Base-by-base conservation (phyloP, 2,329 filamentous ascomycete genomes). In the Fusarium chuoi region DNA sequence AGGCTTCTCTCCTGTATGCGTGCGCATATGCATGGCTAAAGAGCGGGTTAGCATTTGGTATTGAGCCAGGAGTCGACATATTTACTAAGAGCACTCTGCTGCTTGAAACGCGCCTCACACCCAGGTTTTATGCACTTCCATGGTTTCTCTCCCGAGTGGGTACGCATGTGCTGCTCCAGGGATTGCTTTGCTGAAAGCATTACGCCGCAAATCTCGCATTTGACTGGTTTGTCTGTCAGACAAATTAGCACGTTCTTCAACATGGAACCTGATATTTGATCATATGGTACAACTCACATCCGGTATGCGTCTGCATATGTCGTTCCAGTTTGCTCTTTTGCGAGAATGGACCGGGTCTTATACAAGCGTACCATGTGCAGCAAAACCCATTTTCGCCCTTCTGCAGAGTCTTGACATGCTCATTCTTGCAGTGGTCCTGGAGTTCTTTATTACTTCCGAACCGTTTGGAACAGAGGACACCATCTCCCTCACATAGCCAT, bases 101-200 rank as follows among this genome's bases (percentile, higher is more conserved):
- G 90, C 59, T 91, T 90, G 77, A 93, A 93, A 0, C 84, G 83
- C 77, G 90, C 90, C 28, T 79, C 81, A 72, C 90, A 92, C 41
- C 84, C 85, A 7, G 79, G 76, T 33, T 79, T 79, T 15, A 82
- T 78, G 78, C 91, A 93, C 45, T 85, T 82, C 81, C 89, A 91
- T 33, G 91, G 91, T 70, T 89, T 91, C 68, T 89, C 87, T 44
- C 90, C 89, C 1, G 90, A 91, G 76, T 94, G 92, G 5, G 89
- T 92, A 24, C 90, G 87, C 78, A 89, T 85, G 75, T 94, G 92
- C 78, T 93, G 91, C 46, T 89, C 88, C 12, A 93, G 85, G 2
- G 92, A 89, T 79, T 93, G 91, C 74, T 90, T 89, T 5, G 91
- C 91, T 2, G 91, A 92, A 76, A 93, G 90, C 7, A 84, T 83